These are phyloP conservation scores for Neurospora sp. DNA, from an alignment of 495 filamentous ascomycete species.

Conservation along the genomic window DNA sequence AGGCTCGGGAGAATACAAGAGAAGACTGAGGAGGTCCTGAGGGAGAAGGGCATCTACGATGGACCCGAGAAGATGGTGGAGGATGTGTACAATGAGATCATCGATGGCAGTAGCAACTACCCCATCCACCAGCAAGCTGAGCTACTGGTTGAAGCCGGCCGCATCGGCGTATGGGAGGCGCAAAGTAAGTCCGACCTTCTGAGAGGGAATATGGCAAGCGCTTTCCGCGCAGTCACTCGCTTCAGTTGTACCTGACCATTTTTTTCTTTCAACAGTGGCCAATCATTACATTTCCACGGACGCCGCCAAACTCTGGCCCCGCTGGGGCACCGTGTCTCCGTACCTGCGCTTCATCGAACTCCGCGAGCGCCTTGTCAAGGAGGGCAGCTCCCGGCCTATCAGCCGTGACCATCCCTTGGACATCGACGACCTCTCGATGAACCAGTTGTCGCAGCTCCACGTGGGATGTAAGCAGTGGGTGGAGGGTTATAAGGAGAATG, in stretches of 20 bases:
- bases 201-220: background rate
- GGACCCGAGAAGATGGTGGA: background rate
- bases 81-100: background rate
- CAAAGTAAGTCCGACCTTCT: background rate
- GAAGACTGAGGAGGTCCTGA: background rate
- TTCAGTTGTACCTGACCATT: background rate
- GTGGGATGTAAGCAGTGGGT: background rate
- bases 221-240: background rate
- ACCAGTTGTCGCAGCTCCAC: background rate
- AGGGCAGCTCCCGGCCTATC: background rate
- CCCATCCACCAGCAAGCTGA: background rate
- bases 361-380: background rate
- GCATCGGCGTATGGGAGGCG: background rate
- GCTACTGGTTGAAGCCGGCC: background rate
- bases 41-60: background rate
- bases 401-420: background rate
- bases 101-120: background rate
- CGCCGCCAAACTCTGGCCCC: background rate
- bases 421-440: background rate
- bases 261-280: background rate
- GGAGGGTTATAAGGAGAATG: background rate
- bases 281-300: background rate
- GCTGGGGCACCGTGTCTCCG: background rate
- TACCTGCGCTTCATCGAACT: background rate
- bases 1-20: background rate